Evolutionary conservation across 2,329 filamentous ascomycete species (phyloP), one percentile per base, ranked within the genome.

Genomic region (Onygenales sp.): DNA sequence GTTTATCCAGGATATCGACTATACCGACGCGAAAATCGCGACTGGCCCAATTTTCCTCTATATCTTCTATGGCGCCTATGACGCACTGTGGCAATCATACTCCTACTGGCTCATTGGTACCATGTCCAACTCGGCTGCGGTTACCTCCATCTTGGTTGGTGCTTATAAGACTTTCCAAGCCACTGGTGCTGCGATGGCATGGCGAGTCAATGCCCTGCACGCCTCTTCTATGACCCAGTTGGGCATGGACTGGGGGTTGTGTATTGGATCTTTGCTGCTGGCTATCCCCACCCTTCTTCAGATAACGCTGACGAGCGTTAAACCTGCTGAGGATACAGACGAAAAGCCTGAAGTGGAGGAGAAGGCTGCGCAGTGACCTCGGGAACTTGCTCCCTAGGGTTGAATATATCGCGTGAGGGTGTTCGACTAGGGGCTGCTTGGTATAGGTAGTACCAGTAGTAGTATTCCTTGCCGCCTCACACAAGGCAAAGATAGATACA

Each of bases 21-120:
- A 73, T 57, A 75, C 66, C 35, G 76, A 74, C 39, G 58, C 66
- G 42, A 21, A 43, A 8, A 71, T 76, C 42, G 84, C 79, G 50
- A 74, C 76, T 5, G 83, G 82, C 0, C 83, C 83, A 8, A 84
- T 87, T 61, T 80, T 86, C 61, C 71, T 87, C 11, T 86, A 86
- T 72, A 82, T 86, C 64, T 85, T 85, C 69, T 87, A 86, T 63
- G 84, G 84, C 42, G 77, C 81, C 57, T 85, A 82, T 62, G 84
- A 87, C 64, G 81, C 83, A 1, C 74, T 82, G 14, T 86, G 82
- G 82, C 83, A 86, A 65, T 80, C 78, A 2, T 78, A 73, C 58
- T 79, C 81, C 50, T 85, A 85, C 72, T 85, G 82, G 82, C 62
- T 76, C n/a, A 73, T 77, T 52, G 74, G 75, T 9, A 71, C 74